Conservation (phyloP, 768 basidiomycete species). For the Agrocybe chaxingu region DNA sequence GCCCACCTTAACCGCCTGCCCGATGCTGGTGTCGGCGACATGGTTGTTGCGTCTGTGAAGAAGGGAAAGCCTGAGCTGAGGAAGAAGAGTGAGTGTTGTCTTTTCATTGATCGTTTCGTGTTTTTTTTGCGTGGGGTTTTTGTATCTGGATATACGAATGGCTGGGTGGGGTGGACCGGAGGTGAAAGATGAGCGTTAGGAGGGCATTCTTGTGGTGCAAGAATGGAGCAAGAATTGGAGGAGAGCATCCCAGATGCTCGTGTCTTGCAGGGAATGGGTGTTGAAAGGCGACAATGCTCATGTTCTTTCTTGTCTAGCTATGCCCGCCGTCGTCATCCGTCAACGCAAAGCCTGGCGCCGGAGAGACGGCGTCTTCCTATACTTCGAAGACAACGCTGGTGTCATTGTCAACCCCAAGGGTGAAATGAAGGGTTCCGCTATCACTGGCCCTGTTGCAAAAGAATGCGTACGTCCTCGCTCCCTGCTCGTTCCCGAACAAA, state of each 20-base stretch:
- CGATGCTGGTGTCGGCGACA: constrained; percentile 92
- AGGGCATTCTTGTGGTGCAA: neutral
- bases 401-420: constrained; percentile 99
- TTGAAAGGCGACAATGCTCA: constrained; percentile 6
- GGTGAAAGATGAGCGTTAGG: neutral
- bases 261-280: too few species aligned
- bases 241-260: neutral
- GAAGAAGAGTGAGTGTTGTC: constrained; percentile 85
- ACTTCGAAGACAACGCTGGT: constrained; percentile 98
- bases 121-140: neutral
- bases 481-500: neutral
- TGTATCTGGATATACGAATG: neutral
- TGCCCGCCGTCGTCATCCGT: constrained; percentile 95
- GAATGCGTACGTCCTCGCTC: constrained; percentile 76
- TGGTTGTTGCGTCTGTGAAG: constrained; percentile 97
- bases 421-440: constrained; percentile 99
- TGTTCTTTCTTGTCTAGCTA: constrained; percentile 50
- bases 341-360: constrained; percentile 99
- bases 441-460: constrained; percentile 97
- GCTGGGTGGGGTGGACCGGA: neutral
- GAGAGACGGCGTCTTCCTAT: constrained; percentile 97
- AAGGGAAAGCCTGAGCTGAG: constrained; percentile 99
- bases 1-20: constrained; percentile 96
- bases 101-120: too few species aligned
- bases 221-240: neutral